Conservation (phyloP, 148 eudicot species). For the Amaranthus cruentus region DNA sequence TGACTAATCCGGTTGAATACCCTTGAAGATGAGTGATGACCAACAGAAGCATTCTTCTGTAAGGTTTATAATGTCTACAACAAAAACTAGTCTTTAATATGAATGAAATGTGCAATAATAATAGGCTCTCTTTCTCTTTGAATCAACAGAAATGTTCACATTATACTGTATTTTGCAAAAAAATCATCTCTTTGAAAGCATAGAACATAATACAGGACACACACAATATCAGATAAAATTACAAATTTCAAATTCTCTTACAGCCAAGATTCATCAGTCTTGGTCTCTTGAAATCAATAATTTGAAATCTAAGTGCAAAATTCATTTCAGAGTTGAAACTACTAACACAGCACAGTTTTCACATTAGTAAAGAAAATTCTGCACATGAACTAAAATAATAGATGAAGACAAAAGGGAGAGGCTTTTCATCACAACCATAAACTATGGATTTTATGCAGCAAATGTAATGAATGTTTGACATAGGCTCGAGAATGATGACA, state of each 20-base stretch:
- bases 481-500: neutral
- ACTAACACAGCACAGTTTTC: constrained; percentile 15
- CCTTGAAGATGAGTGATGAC: too few species aligned
- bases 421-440: constrained; percentile 7
- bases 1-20: too few species aligned
- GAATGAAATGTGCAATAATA: neutral
- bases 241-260: constrained; percentile 16
- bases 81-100: too few species aligned
- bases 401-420: neutral
- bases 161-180: neutral
- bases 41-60: too few species aligned
- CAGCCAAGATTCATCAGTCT: constrained; percentile 8
- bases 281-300: neutral
- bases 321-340: constrained; percentile 12
- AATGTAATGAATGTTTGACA: constrained; percentile 2
- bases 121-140: neutral
- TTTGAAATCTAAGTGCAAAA: constrained; percentile 16
- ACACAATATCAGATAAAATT: constrained; percentile 6
- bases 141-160: neutral
- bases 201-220: neutral
- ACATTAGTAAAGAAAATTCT: constrained; percentile 15
- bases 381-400: constrained; percentile 15
- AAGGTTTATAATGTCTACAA: too few species aligned
- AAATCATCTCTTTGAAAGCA: neutral
- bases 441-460: constrained; percentile 11